These are phyloP conservation scores for Botrytis paeoniae DNA, from an alignment of 2,329 filamentous ascomycete genomes.

Conservation along the genomic window DNA sequence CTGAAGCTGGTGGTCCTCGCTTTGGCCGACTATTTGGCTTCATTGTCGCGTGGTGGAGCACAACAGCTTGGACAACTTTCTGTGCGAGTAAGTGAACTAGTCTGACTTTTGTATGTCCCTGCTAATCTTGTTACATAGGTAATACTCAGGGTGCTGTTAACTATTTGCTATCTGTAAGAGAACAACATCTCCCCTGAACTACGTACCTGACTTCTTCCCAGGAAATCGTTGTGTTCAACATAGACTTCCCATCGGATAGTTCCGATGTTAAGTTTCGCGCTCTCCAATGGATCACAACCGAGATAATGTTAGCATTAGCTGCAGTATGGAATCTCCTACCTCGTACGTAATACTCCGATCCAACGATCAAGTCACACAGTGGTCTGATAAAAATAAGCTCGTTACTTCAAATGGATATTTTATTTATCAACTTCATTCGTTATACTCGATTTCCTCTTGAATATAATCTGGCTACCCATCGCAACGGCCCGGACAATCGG, in stretches of 20 bases:
- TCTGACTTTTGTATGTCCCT: not conserved
- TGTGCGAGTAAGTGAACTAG: slow-evolving; percentile 13
- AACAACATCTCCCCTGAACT: not conserved
- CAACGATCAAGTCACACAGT: not conserved
- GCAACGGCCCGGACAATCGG: slow-evolving; percentile 20
- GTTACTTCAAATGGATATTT: slow-evolving; percentile 22
- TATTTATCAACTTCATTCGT: slow-evolving; percentile 21
- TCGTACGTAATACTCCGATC: not conserved
- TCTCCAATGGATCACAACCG: slow-evolving; percentile 22
- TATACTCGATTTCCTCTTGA: slow-evolving; percentile 21
- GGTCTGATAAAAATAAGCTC: slow-evolving; percentile 9
- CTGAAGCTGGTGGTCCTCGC: slow-evolving; percentile 18
- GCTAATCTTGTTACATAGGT: not conserved
- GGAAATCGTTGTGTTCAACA: slow-evolving; percentile 24
- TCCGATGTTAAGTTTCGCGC: slow-evolving; percentile 21
- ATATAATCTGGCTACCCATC: slow-evolving; percentile 23
- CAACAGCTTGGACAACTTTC: slow-evolving; percentile 24
- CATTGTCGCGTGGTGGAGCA: slow-evolving; percentile 23
- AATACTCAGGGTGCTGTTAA: slow-evolving; percentile 24
- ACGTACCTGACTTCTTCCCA: not conserved
- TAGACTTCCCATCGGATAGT: slow-evolving; percentile 19
- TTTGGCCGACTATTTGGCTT: slow-evolving; percentile 23
- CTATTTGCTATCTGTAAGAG: slow-evolving; percentile 22
- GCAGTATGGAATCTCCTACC: slow-evolving; percentile 22
- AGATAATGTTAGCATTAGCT: slow-evolving; percentile 21